Evolutionary conservation across 2,329 filamentous ascomycete species (phyloP).

Genomic region (Alternaria gansuensis): DNA sequence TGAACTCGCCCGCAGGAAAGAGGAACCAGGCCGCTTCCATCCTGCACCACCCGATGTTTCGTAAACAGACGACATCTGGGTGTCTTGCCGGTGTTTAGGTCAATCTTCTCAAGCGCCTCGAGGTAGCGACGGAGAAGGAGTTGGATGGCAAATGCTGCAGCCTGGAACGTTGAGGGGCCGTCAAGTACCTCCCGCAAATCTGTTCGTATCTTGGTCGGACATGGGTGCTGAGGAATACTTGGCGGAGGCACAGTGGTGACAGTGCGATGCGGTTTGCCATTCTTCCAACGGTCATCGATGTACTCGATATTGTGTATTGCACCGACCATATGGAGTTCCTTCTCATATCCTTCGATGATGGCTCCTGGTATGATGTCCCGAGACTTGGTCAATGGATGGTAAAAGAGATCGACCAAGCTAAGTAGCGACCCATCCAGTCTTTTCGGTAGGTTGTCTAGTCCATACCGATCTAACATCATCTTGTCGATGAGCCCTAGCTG

Average conservation of each 20-base stretch:
- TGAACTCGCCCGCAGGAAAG: conserved; percentile 23
- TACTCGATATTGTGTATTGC: conserved; percentile 28
- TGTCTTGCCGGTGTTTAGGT: conserved; percentile 19
- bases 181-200: conserved; percentile 29
- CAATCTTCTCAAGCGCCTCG: conserved; percentile 26
- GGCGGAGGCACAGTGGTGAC: conserved; percentile 25
- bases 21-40: conserved; percentile 25
- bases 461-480: conserved; percentile 30
- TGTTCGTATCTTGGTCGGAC: conserved; percentile 24
- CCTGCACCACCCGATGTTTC: conserved; percentile 28
- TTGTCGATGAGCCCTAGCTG: conserved; percentile 32
- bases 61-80: conserved; percentile 27
- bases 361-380: conserved; percentile 25
- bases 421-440: conserved; percentile 25
- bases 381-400: conserved; percentile 18
- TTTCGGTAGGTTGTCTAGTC: conserved; percentile 20
- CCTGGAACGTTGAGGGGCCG: conserved; percentile 29
- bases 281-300: conserved; percentile 30
- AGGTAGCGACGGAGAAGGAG: conserved; percentile 30
- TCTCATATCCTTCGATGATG: conserved; percentile 29
- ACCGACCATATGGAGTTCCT: conserved; percentile 22
- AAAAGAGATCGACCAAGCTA: conserved; percentile 24
- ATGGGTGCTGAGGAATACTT: conserved; percentile 12
- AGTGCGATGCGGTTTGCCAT: conserved; percentile 27
- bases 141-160: conserved; percentile 25